phyloP scores from a whole-genome alignment of 495 filamentous ascomycete species.

The Saxispiralis lemnorum region DNA sequence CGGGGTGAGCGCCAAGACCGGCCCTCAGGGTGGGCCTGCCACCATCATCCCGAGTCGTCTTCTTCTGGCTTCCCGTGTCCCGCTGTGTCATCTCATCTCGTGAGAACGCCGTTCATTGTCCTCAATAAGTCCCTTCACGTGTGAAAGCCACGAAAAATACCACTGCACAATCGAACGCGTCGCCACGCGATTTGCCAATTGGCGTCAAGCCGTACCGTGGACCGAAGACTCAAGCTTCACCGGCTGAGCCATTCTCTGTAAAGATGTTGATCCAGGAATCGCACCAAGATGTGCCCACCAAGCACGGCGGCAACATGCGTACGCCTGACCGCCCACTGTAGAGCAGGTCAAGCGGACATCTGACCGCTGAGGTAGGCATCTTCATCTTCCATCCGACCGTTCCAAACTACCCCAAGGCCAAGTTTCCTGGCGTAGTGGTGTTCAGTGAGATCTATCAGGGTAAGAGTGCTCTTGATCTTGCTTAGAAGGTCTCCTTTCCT shows the following conservation, averaged over 20 bases:
- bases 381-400: slow-evolving; percentile 80
- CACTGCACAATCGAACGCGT: no score
- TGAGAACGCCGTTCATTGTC: background rate
- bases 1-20: no score
- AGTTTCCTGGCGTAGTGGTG: slow-evolving; percentile 77
- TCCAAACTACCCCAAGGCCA: slow-evolving; percentile 67
- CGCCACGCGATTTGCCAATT: no score
- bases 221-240: no score
- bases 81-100: background rate
- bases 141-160: no score
- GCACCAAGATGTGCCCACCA: slow-evolving; percentile 47
- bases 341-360: slow-evolving; percentile 1
- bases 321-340: slow-evolving; percentile 15
- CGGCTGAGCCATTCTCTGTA: background rate
- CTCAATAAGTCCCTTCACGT: no score
- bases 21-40: background rate
- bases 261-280: slow-evolving; percentile 54
- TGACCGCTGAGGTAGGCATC: slow-evolving; percentile 40
- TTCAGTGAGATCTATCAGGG: slow-evolving; percentile 97
- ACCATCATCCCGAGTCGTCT: background rate
- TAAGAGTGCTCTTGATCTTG: no score
- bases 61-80: background rate
- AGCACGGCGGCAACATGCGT: slow-evolving; percentile 49
- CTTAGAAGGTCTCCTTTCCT: background rate
- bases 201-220: no score